Evolutionary conservation across 2,329 filamentous ascomycete species (phyloP).

Genomic region (Ceratocystis variospora): DNA sequence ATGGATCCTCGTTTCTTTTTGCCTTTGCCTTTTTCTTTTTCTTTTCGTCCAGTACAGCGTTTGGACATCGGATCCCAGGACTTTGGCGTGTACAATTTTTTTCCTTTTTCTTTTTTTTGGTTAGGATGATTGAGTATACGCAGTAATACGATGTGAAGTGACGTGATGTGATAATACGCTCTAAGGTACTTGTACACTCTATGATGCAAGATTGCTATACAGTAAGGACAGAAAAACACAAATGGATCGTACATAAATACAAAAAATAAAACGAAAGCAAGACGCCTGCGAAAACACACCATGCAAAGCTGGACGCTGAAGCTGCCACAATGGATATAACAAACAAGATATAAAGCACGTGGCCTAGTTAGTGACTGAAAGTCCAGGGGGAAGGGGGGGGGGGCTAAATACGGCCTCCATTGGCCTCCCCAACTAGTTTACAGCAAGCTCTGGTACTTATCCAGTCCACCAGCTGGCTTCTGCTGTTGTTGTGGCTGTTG

Average conservation of each 20-base stretch:
- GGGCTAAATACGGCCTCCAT: not conserved
- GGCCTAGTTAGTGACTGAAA: no score
- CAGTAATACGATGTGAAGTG: not conserved
- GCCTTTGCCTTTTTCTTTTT: not conserved
- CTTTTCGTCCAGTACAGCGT: not conserved
- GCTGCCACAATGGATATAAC: not conserved
- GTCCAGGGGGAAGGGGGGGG: not conserved
- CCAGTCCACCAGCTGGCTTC: slow-evolving; percentile 40
- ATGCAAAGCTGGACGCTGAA: not conserved
- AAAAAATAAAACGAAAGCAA: not conserved
- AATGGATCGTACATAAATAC: not conserved
- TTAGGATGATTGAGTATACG: no score
- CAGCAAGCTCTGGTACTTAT: slow-evolving; percentile 55
- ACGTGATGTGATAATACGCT: slow-evolving; percentile 5
- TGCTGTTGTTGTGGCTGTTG: slow-evolving; percentile 22
- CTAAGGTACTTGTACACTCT: not conserved
- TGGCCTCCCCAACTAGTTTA: slow-evolving; percentile 26
- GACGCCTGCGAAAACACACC: not conserved
- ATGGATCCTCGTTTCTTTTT: not conserved
- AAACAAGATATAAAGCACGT: not conserved
- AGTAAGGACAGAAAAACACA: not conserved
- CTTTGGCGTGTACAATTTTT: not conserved
- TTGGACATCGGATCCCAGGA: not conserved
- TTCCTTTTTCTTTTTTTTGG: not conserved
- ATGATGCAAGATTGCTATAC: slow-evolving; percentile 4